Base-by-base conservation (phyloP, 257 asterid genomes). In the Fraxinus pennsylvanica region DNA sequence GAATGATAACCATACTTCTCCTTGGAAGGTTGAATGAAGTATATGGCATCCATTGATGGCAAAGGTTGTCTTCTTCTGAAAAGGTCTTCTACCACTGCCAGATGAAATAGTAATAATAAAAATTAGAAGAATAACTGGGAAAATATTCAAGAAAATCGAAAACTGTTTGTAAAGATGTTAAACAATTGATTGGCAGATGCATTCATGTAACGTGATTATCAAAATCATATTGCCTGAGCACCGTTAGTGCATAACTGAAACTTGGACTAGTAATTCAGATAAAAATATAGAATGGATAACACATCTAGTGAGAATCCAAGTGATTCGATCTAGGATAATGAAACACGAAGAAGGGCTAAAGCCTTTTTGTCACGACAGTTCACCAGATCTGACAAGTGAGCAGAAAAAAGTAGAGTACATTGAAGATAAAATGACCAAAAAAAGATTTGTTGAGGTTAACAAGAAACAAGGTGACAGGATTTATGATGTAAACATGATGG, bases 81-180 rank as follows among this genome's bases (percentile, higher is more conserved):
- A 83, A 96, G 93, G 86, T 96, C 98, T 87, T 96, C 99, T 84
- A 96, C 99, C 99, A 93, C 98, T 96, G 91, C 83, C 79, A 74
- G 76, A 72, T 70, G 45, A 74, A 13, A 12, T 59, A 63, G 75
- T 67, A 12, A 54, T 33, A 22, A 38, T 38, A 52, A 78, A 25
- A 72, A 81, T 54, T 50, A 29, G 72, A 66, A 74, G 81, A 78
- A 59, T 13, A 4, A 43, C 70, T 33, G 68, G 45, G 66, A 70
- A 66, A 27, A n/a, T 32, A 68, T 73, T 30, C 75, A 52, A 75
- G 17, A 82, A 74, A 70, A 69, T 32, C 15, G 47, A 74, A 54
- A 59, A 67, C 38, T 57, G 38, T 19, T 9, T 9, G 50, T 65
- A 33, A 75, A 21, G 75, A 71, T 22, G 25, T 65, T 38, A 57